A percentile compares a stretch with the other conserved stretches of the same genome.
Evolutionary conservation across 2,329 filamentous ascomycete species (phyloP).

Genomic region (Cryphonectria nitschkei): DNA sequence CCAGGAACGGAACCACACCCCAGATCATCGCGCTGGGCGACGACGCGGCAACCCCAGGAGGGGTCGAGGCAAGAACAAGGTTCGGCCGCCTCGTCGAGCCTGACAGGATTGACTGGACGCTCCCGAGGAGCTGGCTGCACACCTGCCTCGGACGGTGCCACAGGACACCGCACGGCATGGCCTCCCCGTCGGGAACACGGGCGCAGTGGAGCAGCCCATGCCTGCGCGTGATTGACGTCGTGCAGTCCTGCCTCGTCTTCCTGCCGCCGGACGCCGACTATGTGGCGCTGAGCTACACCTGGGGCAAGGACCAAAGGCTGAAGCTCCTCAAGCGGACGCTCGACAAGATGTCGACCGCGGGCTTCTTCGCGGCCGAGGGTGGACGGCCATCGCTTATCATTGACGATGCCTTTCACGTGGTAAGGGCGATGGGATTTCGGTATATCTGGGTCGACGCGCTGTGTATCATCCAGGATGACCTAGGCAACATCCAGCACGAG

Average conservation of each 20-base stretch:
- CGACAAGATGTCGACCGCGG: constrained; percentile 5
- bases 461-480: constrained; percentile 24
- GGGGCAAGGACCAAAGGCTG: constrained; percentile 24
- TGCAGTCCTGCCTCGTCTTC: not conserved
- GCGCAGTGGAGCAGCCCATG: not conserved
- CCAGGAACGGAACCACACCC: not conserved
- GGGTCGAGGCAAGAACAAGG: not conserved
- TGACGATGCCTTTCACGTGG: constrained; percentile 15
- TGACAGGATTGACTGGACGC: constrained; percentile 1
- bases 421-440: constrained; percentile 12
- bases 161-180: not conserved
- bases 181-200: not conserved
- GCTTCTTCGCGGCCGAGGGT: constrained; percentile 14
- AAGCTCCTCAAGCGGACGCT: constrained; percentile 13
- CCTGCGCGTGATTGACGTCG: constrained; percentile 10
- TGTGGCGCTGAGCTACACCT: constrained; percentile 39
- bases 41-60: not conserved
- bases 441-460: constrained; percentile 25
- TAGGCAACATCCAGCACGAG: constrained; percentile 7
- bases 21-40: constrained; percentile 4
- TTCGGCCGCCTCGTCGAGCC: not conserved
- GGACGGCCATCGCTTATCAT: constrained; percentile 21
- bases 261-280: constrained; percentile 27
- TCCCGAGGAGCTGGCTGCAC: not conserved
- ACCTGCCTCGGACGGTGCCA: not conserved